Percentiles rank a stretch among this genome's conserved stretches.
These are phyloP conservation scores for Saccharomyces hybrid DNA, from an alignment of 1,139 yeast species.

Conservation along the genomic window DNA sequence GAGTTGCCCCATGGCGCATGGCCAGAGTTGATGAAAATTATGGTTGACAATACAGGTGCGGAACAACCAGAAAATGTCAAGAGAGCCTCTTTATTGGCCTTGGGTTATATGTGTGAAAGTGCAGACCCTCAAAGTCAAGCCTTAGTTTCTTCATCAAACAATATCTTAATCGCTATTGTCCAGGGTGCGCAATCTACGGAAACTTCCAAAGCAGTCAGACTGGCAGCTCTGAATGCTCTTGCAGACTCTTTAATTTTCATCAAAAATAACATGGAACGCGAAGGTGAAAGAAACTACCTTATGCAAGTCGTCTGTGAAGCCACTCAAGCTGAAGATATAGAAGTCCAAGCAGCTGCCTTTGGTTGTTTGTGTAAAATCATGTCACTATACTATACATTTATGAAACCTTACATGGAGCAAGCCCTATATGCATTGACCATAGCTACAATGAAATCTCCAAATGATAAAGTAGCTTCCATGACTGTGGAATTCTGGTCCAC, in stretches of 20 bases:
- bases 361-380: constrained; percentile 92
- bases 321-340: constrained; percentile 77
- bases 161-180: constrained; percentile 88
- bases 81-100: constrained; percentile 77
- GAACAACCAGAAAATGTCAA: constrained; percentile 74
- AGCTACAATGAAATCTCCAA: constrained; percentile 74
- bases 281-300: constrained; percentile 91
- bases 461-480: constrained; percentile 88
- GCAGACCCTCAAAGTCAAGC: constrained; percentile 82
- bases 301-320: constrained; percentile 99
- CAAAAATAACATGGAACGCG: constrained; percentile 78
- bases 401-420: constrained; percentile 95
- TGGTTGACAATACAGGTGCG: constrained; percentile 77
- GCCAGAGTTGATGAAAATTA: constrained; percentile 75
- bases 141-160: constrained; percentile 78
- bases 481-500: constrained; percentile 99
- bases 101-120: constrained; percentile 93
- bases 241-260: constrained; percentile 89
- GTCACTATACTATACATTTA: constrained; percentile 79
- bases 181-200: constrained; percentile 91
- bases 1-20: constrained; percentile 85
- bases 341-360: constrained; percentile 88
- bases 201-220: constrained; percentile 64
- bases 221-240: constrained; percentile 86
- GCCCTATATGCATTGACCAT: constrained; percentile 88